Evolutionary conservation across 495 filamentous ascomycete species (phyloP).

Genomic region (Aspergillus olivimuriae): DNA sequence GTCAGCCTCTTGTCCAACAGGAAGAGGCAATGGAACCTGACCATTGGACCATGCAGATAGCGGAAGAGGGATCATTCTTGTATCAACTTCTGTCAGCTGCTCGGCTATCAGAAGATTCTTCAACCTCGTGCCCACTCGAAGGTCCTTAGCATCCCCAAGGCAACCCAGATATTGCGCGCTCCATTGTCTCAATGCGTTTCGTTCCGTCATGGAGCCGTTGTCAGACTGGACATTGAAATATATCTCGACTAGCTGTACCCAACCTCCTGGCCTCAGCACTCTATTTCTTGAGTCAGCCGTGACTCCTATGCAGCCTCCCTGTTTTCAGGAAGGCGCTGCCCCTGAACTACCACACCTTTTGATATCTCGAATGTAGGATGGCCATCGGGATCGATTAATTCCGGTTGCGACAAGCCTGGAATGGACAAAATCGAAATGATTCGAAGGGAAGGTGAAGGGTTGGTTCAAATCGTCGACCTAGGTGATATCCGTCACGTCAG

Average conservation of each 20-base stretch:
- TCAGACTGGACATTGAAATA: conserved; percentile 87
- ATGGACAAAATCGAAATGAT: conserved; percentile 86
- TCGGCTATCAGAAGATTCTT: conserved; percentile 54
- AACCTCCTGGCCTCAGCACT: conserved; percentile 64
- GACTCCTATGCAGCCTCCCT: no score
- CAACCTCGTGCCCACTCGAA: conserved; percentile 59
- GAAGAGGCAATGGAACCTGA: conserved; percentile 28
- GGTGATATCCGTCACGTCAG: not conserved
- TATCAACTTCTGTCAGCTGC: conserved; percentile 70
- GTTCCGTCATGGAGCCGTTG: conserved; percentile 70
- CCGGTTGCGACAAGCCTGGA: conserved; percentile 74
- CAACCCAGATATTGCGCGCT: conserved; percentile 62
- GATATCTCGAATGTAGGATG: conserved; percentile 73
- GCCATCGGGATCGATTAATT: conserved; percentile 72
- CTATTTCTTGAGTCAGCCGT: conserved; percentile 29
- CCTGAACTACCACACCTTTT: conserved; percentile 39
- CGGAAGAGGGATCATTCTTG: conserved; percentile 62
- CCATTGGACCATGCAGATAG: conserved; percentile 70
- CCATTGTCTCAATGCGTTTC: conserved; percentile 68
- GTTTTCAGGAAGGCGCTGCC: not conserved
- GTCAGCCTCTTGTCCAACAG: conserved; percentile 3
- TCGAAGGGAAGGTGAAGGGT: conserved; percentile 64
- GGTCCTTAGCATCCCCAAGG: conserved; percentile 62
- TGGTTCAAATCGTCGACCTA: conserved; percentile 75
- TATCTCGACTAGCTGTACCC: conserved; percentile 88